These are phyloP conservation scores for Sporothrix curviconia DNA, from an alignment of 2,329 filamentous ascomycete species.

Conservation along the genomic window DNA sequence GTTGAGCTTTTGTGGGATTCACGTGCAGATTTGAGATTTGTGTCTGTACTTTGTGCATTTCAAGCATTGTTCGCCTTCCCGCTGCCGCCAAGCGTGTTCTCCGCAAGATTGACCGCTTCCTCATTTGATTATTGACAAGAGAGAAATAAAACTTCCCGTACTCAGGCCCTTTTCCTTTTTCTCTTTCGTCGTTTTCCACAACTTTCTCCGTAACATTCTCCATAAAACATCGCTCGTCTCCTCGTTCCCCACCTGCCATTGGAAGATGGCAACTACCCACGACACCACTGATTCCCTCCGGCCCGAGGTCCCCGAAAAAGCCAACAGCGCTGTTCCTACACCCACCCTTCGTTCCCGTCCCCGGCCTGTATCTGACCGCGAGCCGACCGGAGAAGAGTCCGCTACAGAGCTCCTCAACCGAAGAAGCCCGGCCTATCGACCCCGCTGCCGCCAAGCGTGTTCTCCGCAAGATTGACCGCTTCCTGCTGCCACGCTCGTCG, in stretches of 20 bases:
- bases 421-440: neutral
- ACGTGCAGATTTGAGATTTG: too few relatives aligned
- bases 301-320: neutral
- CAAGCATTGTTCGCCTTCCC: too few relatives aligned
- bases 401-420: neutral
- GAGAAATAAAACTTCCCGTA: too few relatives aligned
- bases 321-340: too few relatives aligned
- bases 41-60: too few relatives aligned
- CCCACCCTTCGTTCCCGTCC: too few relatives aligned
- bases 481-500: neutral
- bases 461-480: neutral
- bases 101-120: conserved; percentile 3
- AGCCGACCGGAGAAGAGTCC: too few relatives aligned
- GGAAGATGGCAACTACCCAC: neutral
- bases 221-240: neutral
- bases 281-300: neutral
- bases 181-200: too few relatives aligned
- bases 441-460: neutral
- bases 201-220: neutral
- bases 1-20: too few relatives aligned
- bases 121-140: too few relatives aligned
- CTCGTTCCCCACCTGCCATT: neutral
- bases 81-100: neutral
- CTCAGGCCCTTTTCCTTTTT: neutral
- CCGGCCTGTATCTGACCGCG: too few relatives aligned